These are phyloP conservation scores for Neurospora sp. DNA, from an alignment of 495 filamentous ascomycete species.

Conservation along the genomic window DNA sequence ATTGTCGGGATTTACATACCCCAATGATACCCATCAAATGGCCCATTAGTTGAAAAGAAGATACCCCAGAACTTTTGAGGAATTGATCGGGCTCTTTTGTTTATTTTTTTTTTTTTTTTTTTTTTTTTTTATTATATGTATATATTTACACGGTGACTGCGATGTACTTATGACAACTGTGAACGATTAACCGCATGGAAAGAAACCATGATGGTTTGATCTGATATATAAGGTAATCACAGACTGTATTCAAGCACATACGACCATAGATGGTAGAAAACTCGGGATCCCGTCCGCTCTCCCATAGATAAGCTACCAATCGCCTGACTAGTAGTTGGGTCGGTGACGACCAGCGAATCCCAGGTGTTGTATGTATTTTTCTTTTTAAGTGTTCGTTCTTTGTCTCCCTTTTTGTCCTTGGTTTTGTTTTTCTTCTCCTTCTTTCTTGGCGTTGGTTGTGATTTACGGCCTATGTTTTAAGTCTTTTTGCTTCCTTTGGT, in stretches of 20 bases:
- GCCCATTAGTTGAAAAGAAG: background rate
- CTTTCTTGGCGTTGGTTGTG: no score
- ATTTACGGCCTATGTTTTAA: no score
- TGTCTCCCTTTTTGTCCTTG: background rate
- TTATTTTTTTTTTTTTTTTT: no score
- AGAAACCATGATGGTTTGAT: no score
- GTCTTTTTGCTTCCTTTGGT: no score
- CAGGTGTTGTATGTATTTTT: slow-evolving; percentile 31
- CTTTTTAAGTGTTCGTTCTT: background rate
- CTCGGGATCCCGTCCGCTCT: slow-evolving; percentile 38
- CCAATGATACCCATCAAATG: background rate
- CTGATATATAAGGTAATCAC: background rate
- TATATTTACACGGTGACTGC: background rate
- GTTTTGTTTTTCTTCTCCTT: background rate
- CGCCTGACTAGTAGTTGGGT: slow-evolving; percentile 30
- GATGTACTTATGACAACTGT: background rate
- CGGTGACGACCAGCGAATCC: slow-evolving; percentile 40
- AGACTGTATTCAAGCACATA: background rate
- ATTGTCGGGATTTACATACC: background rate
- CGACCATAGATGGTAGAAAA: slow-evolving; percentile 2
- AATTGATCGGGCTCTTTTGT: background rate
- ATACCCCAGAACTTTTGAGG: background rate
- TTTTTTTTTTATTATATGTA: no score
- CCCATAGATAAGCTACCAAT: slow-evolving; percentile 25
- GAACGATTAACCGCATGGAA: no score